Conservation (phyloP, 805 yeast species). For the Candida dajiaensis region DNA sequence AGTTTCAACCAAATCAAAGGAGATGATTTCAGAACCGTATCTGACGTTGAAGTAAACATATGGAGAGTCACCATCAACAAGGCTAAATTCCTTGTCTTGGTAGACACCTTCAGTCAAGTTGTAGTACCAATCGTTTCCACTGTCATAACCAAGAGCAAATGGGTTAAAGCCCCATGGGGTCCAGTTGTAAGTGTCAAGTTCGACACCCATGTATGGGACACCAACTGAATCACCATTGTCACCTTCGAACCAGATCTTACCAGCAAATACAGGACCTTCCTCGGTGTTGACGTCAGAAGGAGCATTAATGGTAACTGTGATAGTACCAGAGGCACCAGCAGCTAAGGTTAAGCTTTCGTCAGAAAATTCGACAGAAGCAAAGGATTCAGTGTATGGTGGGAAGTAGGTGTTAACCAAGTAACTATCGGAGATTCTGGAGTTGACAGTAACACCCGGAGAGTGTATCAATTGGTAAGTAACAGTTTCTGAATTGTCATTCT, state of each 20-base stretch:
- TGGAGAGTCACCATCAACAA: constrained; percentile 2
- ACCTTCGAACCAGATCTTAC: constrained; percentile 11
- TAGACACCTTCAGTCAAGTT: constrained; percentile 5
- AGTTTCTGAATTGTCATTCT: constrained; percentile 5
- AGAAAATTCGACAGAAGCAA: constrained; percentile 6
- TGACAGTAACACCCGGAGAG: constrained; percentile 5
- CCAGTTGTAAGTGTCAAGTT: constrained; percentile 9
- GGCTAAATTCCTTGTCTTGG: neutral
- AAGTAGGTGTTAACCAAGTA: constrained; percentile 2
- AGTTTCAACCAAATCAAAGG: constrained; percentile 12
- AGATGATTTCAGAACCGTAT: constrained; percentile 9
- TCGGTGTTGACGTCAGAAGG: constrained; percentile 1
- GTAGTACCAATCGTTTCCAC: neutral
- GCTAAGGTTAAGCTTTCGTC: constrained; percentile 3
- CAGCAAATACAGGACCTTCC: constrained; percentile 5
- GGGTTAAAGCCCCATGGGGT: constrained; percentile 2
- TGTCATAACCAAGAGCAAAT: constrained; percentile 4
- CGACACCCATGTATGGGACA: constrained; percentile 17
- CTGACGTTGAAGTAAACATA: constrained; percentile 3
- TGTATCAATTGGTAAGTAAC: constrained; percentile 9
- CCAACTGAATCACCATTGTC: constrained; percentile 10
- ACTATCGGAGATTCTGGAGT: constrained; percentile 1
- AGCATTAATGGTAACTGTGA: constrained; percentile 8
- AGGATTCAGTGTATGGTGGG: constrained; percentile 4
- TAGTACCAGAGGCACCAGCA: constrained; percentile 10